phyloP scores from a whole-genome alignment of 164 flowering plant species.

The Protea cynaroides region DNA sequence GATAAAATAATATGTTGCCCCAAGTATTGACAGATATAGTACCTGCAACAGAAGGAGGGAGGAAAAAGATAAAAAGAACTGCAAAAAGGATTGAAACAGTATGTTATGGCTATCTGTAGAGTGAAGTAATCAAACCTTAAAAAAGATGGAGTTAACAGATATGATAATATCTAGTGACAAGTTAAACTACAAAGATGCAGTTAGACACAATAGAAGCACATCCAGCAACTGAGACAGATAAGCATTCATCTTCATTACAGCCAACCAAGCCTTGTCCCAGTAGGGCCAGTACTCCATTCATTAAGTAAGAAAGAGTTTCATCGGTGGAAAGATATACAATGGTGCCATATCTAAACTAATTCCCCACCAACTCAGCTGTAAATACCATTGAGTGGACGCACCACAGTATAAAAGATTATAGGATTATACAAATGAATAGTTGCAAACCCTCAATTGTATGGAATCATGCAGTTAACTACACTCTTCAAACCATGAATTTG shows the following conservation, averaged over 20 bases:
- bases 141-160: background rate
- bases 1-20: constrained; percentile 56
- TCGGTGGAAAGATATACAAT: background rate
- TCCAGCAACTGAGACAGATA: background rate
- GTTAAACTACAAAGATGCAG: background rate
- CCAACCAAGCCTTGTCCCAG: background rate
- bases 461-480: too few species aligned
- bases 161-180: background rate
- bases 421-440: too few species aligned
- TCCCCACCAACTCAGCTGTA: background rate
- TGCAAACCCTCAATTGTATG: too few species aligned
- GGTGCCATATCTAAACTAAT: too few species aligned
- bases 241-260: background rate
- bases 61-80: background rate
- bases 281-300: background rate
- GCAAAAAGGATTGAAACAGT: background rate
- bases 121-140: background rate
- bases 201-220: background rate
- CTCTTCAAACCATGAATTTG: too few species aligned
- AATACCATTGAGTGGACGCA: background rate
- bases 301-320: background rate
- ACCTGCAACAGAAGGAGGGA: constrained; percentile 35
- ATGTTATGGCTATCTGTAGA: background rate
- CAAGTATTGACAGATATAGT: constrained; percentile 67
- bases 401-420: too few species aligned